Percentiles rank a stretch among this genome's conserved stretches.
Conservation (phyloP, 2,329 filamentous ascomycete genomes). For the Hypocreales sp. region DNA sequence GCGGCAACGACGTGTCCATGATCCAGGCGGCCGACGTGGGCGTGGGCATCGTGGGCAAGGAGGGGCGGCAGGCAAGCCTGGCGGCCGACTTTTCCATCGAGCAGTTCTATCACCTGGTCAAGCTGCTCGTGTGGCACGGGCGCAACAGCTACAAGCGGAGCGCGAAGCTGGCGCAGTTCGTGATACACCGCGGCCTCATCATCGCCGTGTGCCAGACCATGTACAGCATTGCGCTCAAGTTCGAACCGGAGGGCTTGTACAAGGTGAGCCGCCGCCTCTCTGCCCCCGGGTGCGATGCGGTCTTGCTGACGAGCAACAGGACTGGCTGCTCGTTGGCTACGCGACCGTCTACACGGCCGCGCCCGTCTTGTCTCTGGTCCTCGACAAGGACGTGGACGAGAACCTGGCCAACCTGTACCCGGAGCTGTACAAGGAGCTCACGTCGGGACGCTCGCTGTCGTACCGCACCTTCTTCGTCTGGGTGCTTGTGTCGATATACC, state of each 20-base stretch:
- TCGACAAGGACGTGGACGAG: conserved; percentile 93
- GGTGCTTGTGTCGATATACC: conserved; percentile 90
- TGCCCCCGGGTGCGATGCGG: too few relatives aligned
- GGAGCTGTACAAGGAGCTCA: conserved; percentile 96
- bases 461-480: conserved; percentile 95
- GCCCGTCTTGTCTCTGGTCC: conserved; percentile 82
- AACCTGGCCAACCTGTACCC: conserved; percentile 87
- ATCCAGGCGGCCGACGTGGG: conserved; percentile 97
- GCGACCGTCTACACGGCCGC: conserved; percentile 90
- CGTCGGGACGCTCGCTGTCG: conserved; percentile 67
- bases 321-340: conserved; percentile 95
- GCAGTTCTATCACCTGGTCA: conserved; percentile 88
- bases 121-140: conserved; percentile 96
- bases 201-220: conserved; percentile 94
- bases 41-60: conserved; percentile 95
- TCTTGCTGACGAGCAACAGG: conserved; percentile 34
- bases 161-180: conserved; percentile 92
- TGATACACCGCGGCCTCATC: conserved; percentile 92
- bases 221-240: conserved; percentile 84
- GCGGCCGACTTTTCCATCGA: conserved; percentile 95
- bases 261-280: conserved; percentile 28
- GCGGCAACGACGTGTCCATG: conserved; percentile 97
- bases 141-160: conserved; percentile 93
- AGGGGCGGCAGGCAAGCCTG: conserved; percentile 84
- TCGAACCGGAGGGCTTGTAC: conserved; percentile 89